Conservation (phyloP, 441 rosid genomes). For the Pelargonium fulgidum region DNA sequence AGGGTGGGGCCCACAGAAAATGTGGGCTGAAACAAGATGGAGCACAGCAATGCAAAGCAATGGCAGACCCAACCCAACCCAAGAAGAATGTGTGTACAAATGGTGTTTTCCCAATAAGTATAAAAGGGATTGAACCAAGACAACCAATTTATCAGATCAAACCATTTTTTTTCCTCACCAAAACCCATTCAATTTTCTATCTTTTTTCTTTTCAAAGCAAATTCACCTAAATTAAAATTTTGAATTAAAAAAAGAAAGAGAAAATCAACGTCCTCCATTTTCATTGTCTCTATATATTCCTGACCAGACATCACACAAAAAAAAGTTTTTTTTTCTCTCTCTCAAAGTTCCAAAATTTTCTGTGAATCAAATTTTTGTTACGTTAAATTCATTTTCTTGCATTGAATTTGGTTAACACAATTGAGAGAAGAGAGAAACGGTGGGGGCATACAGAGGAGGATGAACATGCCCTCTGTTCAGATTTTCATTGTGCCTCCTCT, state of each 20-base stretch:
- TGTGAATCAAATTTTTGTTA: background rate
- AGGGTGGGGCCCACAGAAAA: no score
- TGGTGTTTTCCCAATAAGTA: constrained; percentile 3
- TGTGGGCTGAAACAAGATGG: no score
- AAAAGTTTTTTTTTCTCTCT: constrained; percentile 21
- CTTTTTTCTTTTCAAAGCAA: background rate
- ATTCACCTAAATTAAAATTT: background rate
- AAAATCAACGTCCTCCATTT: constrained; percentile 19
- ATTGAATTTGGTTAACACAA: constrained; percentile 13
- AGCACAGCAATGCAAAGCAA: no score
- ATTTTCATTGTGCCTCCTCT: constrained; percentile 33
- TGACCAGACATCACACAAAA: constrained; percentile 19
- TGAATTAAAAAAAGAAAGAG: background rate
- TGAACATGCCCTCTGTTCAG: constrained; percentile 38
- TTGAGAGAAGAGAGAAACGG: constrained; percentile 22
- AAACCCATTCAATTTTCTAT: background rate
- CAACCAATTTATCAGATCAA: constrained; percentile 1
- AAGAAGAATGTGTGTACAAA: background rate
- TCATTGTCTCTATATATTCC: constrained; percentile 27
- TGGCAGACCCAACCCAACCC: background rate
- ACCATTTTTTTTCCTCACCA: background rate
- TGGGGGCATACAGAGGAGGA: constrained; percentile 34
- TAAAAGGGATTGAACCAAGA: background rate
- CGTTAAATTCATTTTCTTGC: constrained; percentile 9
- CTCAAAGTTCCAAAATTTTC: constrained; percentile 19